Base-by-base conservation (phyloP, 2,329 filamentous ascomycete genomes). In the Botryosphaeria dothidea region DNA sequence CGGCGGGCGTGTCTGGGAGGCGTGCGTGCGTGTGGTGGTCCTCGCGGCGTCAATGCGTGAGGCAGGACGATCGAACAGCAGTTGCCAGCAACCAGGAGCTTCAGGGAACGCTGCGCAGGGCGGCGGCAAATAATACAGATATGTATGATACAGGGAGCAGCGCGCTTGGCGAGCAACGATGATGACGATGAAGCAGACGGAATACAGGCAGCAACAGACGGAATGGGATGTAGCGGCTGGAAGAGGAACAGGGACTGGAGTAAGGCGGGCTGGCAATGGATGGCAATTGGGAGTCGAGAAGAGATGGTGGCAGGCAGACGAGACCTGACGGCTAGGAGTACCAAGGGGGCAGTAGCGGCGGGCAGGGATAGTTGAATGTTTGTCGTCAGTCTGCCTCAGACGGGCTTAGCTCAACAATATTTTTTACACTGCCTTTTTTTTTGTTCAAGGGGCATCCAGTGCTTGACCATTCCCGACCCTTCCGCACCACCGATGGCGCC, bases 1-100 rank as follows among this genome's bases (percentile, higher is more conserved):
- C 29, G 46, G 48, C 36, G 19, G 17, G n/a, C 46, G n/a, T 34
- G 61, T 36, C 46, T 52, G 38, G n/a, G 38, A 41, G 38, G 5
- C 4, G 61, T 41, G 49, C 48, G 36, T 48, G 38, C 36, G 49
- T 52, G 43, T 15, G 5, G 57, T 38, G 46, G 58, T 60, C 43
- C 58, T 63, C 46, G 46, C 60, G 45, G 60, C 46, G 61, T 54
- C 61, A 63, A 46, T 63, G 61, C 61, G 48, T 52, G 46, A 36
- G 31, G 34, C 46, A 49, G 34, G 36, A 21, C 48, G 61, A 52
- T 41, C 46, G 57, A 62, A 29, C 29, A 63, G 49, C 61, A 61
- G 61, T 36, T 34, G 61, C 51, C 62, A 38, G 4, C 49, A 56
- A 48, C 61, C 36, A 34, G 48, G 48, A 63, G 60, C 60, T 54